These are phyloP conservation scores for Cytospora leucostoma DNA, from an alignment of 2,329 filamentous ascomycete genomes.

Conservation along the genomic window DNA sequence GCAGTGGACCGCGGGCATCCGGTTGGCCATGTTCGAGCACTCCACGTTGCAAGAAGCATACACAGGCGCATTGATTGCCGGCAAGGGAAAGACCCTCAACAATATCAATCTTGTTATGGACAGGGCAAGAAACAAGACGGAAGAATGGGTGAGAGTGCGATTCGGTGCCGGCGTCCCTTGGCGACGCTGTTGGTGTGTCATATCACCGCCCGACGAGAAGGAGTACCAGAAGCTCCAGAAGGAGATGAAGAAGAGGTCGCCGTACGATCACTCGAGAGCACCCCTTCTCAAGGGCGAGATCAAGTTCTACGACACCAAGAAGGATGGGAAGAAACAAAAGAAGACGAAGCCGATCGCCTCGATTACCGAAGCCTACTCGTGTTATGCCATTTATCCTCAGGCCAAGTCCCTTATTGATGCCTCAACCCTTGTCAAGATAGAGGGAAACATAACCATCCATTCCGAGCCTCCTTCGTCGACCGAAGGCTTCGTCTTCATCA, in stretches of 20 bases:
- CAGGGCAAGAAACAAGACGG: constrained; percentile 71
- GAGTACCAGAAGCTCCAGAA: constrained; percentile 84
- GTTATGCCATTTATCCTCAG: constrained; percentile 94
- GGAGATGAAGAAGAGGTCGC: constrained; percentile 75
- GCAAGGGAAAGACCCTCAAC: constrained; percentile 86
- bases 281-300: constrained; percentile 81
- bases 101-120: constrained; percentile 91
- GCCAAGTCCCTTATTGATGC: constrained; percentile 91
- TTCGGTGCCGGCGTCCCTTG: constrained; percentile 96
- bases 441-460: constrained; percentile 88
- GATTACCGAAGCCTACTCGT: constrained; percentile 85
- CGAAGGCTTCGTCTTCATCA: constrained; percentile 96
- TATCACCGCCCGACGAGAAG: constrained; percentile 91
- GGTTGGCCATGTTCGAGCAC: constrained; percentile 92
- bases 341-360: constrained; percentile 89
- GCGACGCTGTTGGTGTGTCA: constrained; percentile 96
- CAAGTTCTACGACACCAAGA: constrained; percentile 87
- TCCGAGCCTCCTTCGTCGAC: constrained; percentile 73
- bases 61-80: constrained; percentile 91
- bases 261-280: constrained; percentile 72
- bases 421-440: constrained; percentile 90
- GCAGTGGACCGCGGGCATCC: constrained; percentile 94
- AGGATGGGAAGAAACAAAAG: constrained; percentile 75
- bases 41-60: constrained; percentile 93
- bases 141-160: constrained; percentile 92